phyloP scores from a whole-genome alignment of 352 stramenopile species.

The Poterioochromonas sp. region DNA sequence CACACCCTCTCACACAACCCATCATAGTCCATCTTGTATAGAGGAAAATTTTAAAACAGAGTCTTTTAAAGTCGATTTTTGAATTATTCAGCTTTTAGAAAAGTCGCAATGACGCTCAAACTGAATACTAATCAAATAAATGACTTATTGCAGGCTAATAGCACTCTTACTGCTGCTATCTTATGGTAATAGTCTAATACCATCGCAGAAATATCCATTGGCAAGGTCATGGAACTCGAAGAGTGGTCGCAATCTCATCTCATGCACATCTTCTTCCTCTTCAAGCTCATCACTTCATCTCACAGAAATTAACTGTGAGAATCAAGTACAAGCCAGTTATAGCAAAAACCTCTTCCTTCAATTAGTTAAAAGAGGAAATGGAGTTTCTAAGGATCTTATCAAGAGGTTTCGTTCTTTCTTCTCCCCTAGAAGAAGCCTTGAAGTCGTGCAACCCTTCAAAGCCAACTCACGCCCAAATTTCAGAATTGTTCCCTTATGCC shows the following conservation, averaged over 20 bases:
- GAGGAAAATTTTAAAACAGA: constrained; percentile 17
- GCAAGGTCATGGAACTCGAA: constrained; percentile 10
- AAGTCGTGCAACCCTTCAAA: constrained; percentile 7
- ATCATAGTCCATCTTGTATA: constrained; percentile 15
- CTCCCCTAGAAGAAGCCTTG: constrained; percentile 3
- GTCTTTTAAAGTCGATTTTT: constrained; percentile 17
- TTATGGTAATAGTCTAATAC: constrained; percentile 17
- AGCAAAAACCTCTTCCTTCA: constrained; percentile 13
- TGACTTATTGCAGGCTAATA: constrained; percentile 14
- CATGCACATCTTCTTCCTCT: constrained; percentile 11
- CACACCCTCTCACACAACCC: constrained; percentile 7
- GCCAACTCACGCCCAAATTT: constrained; percentile 10
- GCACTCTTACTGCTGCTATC: constrained; percentile 10
- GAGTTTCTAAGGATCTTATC: constrained; percentile 14
- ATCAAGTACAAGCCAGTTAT: constrained; percentile 14
- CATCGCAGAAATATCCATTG: constrained; percentile 13
- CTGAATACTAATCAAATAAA: constrained; percentile 18
- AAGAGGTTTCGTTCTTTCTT: constrained; percentile 14
- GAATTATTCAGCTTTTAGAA: constrained; percentile 17
- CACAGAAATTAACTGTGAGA: constrained; percentile 14
- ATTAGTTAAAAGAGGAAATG: constrained; percentile 17
- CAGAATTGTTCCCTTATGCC: constrained; percentile 11
- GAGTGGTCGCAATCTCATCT: constrained; percentile 10
- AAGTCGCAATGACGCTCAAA: constrained; percentile 11
- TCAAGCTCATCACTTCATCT: constrained; percentile 13